Evolutionary conservation across 768 basidiomycete genomes (phyloP), one percentile per base, ranked within the genome.

Genomic region (Pleurotus giganteus): DNA sequence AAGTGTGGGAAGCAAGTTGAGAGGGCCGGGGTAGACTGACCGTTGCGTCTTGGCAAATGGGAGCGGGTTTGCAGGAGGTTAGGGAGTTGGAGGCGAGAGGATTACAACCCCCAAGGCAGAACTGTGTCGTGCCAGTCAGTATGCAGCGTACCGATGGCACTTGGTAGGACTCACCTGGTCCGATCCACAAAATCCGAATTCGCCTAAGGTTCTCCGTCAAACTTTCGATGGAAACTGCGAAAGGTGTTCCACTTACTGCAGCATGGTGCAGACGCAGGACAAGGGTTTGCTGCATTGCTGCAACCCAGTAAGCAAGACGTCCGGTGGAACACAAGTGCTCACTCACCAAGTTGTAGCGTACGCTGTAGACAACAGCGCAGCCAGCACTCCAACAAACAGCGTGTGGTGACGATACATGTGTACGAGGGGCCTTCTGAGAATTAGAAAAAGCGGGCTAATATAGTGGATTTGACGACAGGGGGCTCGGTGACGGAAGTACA

Each of bases 41-140:
- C 27, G 74, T 82, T 19, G 75, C 74, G 63, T 75, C 79, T 64
- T 85, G 63, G 69, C 92, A 94, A 36, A 92, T 66, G 0, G 92
- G 91, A 42, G 77, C 79, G 1, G 90, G 89, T 45, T 65, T 69
- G 71, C 90, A 94, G 0, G 91, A 90, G 55, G 71, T 70, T 34
- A 87, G 69, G 2, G 78, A 66, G 62, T 84, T 62, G 4, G 91
- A 94, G 39, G 75, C 70, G 27, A 91, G 75, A 17, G 92, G 90
- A 63, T 94, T 83, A 73, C 92, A 94, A n/a, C 92, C 92, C 44
- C 89, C 89, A 29, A 91, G 73, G 65, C 91, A 93, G 67, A 84
- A 93, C 85, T 90, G 60, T 27, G 58, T 21, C 24, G 42, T 34
- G 36, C 32, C 31, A 19, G 21, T 46, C 39, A 57, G 31, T 11